Percentiles rank a stretch among this genome's conserved stretches.
Conservation (phyloP, 257 asterid species). For the Solanum habrochaites region DNA sequence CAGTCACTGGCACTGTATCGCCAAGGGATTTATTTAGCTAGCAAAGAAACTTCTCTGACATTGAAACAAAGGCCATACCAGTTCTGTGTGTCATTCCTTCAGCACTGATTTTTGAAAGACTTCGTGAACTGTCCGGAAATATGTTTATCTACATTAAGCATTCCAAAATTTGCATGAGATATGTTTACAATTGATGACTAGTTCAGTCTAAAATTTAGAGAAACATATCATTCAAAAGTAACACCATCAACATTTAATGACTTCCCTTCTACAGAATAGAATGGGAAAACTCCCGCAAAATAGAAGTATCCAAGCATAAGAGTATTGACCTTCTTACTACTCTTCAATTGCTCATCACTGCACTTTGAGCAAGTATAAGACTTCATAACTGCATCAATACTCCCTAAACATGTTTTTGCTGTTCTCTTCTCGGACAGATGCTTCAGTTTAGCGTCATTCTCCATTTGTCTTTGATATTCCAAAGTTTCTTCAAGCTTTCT, state of each 20-base stretch:
- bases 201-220: background rate
- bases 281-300: background rate
- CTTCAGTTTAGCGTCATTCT: slow-evolving; percentile 90
- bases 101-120: slow-evolving; percentile 13
- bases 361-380: slow-evolving; percentile 18
- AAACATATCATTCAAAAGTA: background rate
- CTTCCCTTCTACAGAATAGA: background rate
- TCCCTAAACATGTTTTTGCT: slow-evolving; percentile 19
- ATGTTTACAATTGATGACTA: background rate
- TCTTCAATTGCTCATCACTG: slow-evolving; percentile 19
- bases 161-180: slow-evolving; percentile 18
- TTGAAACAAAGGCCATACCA: slow-evolving; percentile 20
- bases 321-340: slow-evolving; percentile 27
- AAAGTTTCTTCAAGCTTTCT: slow-evolving; percentile 96
- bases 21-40: background rate
- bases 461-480: slow-evolving; percentile 89
- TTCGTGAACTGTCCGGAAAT: slow-evolving; percentile 13
- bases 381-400: slow-evolving; percentile 15
- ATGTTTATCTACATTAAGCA: slow-evolving; percentile 34
- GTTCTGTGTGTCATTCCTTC: slow-evolving; percentile 24
- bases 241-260: background rate
- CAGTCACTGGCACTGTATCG: background rate
- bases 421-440: slow-evolving; percentile 61
- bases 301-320: background rate
- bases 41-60: background rate